Base-by-base conservation (phyloP, 2,329 filamentous ascomycete species). In the Coniochaeta hoffmannii region DNA sequence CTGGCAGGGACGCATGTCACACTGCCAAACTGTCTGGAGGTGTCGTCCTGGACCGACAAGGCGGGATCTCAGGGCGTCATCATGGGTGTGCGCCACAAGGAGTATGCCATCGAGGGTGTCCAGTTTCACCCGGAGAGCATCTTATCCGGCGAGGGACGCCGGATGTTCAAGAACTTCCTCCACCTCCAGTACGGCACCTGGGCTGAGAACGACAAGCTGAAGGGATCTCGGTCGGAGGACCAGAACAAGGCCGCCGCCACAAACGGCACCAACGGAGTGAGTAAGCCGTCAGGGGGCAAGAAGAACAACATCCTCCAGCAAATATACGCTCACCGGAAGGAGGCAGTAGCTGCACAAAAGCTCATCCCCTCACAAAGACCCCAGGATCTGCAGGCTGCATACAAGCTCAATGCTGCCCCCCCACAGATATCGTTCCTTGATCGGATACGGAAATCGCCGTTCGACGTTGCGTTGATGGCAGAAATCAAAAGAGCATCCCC, bases 71-170 rank as follows among this genome's bases (percentile, higher is more conserved):
- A 88, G 61, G 89, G 89, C 30, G 85, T 97, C 57, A 99, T 99
- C 63, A 97, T 97, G 88, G 94, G 94, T 50, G 89, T 99, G 49
- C 86, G 94, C 49, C 94, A 99, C 76, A 96, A 93, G 75, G 83
- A 94, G 66, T 88, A 87, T 65, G 82, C 89, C 1, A 80, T 97
- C n/a, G 94, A 99, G 70, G 94, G 92, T 38, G 94, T 99, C 15
- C 94, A 99, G 68, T 99, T 97, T 64, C 94, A 99, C 64, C 94
- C 94, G 0, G 94, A 99, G 72, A 97, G 93, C 69, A 99, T 99
- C 56, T 75, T 99, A 53, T 97, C 93, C 0, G 90, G 88, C 49
- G 85, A 94, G 57, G 94, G 95, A 3, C 86, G 92, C 34, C 74
- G 81, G 34, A 97, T 99, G 89, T 83, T 99, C 68, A 86, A 85